Evolutionary conservation across 768 basidiomycete genomes (phyloP).

Genomic region (Hericium alpestre): DNA sequence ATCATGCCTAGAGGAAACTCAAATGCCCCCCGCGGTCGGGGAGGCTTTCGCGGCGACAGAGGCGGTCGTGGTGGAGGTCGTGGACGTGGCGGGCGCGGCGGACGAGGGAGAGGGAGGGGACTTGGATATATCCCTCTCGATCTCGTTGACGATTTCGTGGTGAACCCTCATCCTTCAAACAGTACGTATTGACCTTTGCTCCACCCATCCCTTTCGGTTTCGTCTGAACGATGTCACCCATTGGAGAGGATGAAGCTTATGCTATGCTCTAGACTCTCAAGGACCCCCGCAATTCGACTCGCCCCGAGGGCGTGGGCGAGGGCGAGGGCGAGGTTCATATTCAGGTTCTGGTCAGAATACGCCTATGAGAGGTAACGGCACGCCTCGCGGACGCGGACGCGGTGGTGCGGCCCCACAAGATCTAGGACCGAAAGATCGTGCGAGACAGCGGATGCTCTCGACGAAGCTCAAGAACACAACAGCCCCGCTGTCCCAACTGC

Average conservation of each 20-base stretch:
- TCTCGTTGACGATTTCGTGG: neutral
- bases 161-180: neutral
- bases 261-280: neutral
- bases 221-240: no score
- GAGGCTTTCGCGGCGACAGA: neutral
- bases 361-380: neutral
- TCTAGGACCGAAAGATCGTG: slow-evolving; percentile 15
- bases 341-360: neutral
- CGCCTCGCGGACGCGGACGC: slow-evolving; percentile 1
- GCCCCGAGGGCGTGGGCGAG: neutral
- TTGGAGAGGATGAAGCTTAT: neutral
- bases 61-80: neutral
- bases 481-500: slow-evolving; percentile 42
- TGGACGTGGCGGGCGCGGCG: slow-evolving; percentile 13
- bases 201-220: no score
- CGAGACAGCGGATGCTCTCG: slow-evolving; percentile 13
- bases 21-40: neutral
- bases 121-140: slow-evolving; percentile 6
- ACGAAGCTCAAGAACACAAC: slow-evolving; percentile 29
- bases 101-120: slow-evolving; percentile 21
- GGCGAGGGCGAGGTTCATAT: neutral
- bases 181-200: neutral
- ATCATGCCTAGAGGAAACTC: neutral
- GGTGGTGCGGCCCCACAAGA: slow-evolving; percentile 1
- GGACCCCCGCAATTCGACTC: neutral